Evolutionary conservation across 768 basidiomycete genomes (phyloP).

Genomic region (Termitomyces sp.): DNA sequence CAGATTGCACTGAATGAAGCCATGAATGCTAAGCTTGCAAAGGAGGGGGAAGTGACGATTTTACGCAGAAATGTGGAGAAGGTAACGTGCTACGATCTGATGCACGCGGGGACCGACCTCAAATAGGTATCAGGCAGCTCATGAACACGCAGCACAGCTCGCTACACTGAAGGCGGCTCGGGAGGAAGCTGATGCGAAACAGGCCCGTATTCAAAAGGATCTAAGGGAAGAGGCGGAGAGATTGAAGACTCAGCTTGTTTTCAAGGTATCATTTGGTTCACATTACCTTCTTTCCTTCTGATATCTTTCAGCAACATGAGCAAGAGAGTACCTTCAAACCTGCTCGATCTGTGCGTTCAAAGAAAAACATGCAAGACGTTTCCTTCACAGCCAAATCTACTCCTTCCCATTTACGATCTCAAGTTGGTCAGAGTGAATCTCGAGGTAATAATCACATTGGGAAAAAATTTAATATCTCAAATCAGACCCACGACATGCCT

Average conservation of each 20-base stretch:
- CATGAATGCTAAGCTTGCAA: conserved; percentile 45
- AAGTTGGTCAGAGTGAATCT: conserved; percentile 20
- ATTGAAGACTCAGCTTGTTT: conserved; percentile 60
- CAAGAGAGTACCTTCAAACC: conserved; percentile 52
- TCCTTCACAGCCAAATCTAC: conserved; percentile 35
- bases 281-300: not conserved
- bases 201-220: conserved; percentile 51
- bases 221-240: conserved; percentile 67
- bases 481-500: conserved; percentile 24
- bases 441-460: conserved; percentile 19
- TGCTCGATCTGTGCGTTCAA: conserved; percentile 39
- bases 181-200: conserved; percentile 55
- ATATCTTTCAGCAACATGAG: conserved; percentile 55
- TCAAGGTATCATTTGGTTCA: conserved; percentile 45
- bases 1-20: conserved; percentile 42
- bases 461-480: conserved; percentile 34
- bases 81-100: conserved; percentile 27
- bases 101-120: not conserved
- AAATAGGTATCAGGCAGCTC: conserved; percentile 35
- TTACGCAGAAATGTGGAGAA: conserved; percentile 65
- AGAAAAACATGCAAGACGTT: conserved; percentile 28
- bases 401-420: conserved; percentile 34
- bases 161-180: conserved; percentile 53
- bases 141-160: conserved; percentile 55
- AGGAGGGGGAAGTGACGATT: conserved; percentile 69